Evolutionary conservation across 1,284 basidiomycete species (phyloP).

Genomic region (Pholiota adiposa): DNA sequence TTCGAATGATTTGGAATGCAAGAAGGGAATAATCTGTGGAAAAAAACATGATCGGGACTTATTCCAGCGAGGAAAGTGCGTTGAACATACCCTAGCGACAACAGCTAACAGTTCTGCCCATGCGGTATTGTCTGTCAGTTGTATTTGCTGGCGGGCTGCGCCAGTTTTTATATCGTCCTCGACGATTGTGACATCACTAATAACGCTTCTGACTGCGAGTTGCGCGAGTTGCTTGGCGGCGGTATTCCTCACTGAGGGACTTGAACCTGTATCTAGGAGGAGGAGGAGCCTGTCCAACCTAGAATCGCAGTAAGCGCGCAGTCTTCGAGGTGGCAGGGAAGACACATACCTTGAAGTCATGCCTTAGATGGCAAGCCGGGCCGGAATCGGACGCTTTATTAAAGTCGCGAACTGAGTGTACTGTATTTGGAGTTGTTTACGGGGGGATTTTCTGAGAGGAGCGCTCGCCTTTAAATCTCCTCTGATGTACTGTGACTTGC

Average conservation of each 20-base stretch:
- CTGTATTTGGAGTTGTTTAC: conserved; percentile 49
- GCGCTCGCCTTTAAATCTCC: conserved; percentile 48
- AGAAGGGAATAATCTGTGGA: conserved; percentile 79
- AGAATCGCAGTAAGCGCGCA: conserved; percentile 11
- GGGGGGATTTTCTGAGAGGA: conserved; percentile 42
- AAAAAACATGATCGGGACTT: conserved; percentile 5
- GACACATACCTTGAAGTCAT: conserved; percentile 72
- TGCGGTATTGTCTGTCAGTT: conserved; percentile 65
- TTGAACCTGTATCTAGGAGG: conserved; percentile 90
- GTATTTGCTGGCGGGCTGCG: conserved; percentile 54
- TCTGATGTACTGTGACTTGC: conserved; percentile 34
- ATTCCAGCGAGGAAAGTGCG: background rate
- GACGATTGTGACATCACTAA: conserved; percentile 78
- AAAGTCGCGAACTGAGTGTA: conserved; percentile 29
- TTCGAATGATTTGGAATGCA: conserved; percentile 88
- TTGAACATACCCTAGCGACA: conserved; percentile 73
- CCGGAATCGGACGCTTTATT: conserved; percentile 32
- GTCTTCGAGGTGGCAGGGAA: conserved; percentile 3
- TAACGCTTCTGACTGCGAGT: conserved; percentile 82
- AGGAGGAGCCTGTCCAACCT: conserved; percentile 93
- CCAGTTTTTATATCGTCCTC: conserved; percentile 75
- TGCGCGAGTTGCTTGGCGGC: conserved; percentile 94
- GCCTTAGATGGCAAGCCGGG: conserved; percentile 42
- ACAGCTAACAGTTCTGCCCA: conserved; percentile 86
- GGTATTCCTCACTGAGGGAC: conserved; percentile 82